Evolutionary conservation across 495 filamentous ascomycete genomes (phyloP).

Genomic region (Aspergillus leporis): DNA sequence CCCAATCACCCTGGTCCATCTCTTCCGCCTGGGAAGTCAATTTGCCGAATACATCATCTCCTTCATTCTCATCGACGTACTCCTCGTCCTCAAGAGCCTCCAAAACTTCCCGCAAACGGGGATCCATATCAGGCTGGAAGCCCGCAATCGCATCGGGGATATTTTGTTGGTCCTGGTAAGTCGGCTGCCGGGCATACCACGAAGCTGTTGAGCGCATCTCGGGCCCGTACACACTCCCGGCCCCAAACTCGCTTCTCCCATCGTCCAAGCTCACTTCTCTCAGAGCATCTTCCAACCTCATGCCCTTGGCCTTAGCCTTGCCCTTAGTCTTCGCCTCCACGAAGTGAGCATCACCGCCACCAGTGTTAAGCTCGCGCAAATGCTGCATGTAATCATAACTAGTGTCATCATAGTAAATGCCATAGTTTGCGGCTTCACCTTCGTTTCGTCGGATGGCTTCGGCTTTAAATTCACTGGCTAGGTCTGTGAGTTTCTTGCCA

Average conservation of each 20-base stretch:
- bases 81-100: slow-evolving; percentile 96
- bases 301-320: slow-evolving; percentile 66
- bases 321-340: slow-evolving; percentile 72
- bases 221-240: slow-evolving; percentile 33
- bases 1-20: slow-evolving; percentile 67
- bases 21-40: slow-evolving; percentile 74
- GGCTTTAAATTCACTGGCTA: slow-evolving; percentile 74
- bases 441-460: slow-evolving; percentile 78
- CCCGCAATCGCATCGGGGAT: slow-evolving; percentile 87
- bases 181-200: slow-evolving; percentile 67
- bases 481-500: slow-evolving; percentile 62
- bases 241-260: slow-evolving; percentile 50
- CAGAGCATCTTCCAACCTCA: slow-evolving; percentile 83
- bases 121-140: slow-evolving; percentile 98
- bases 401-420: slow-evolving; percentile 85
- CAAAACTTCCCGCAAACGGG: slow-evolving; percentile 83
- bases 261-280: slow-evolving; percentile 60
- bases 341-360: slow-evolving; percentile 64
- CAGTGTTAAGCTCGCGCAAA: slow-evolving; percentile 78
- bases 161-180: slow-evolving; percentile 93
- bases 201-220: slow-evolving; percentile 52
- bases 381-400: slow-evolving; percentile 99
- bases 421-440: slow-evolving; percentile 92
- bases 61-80: slow-evolving; percentile 83
- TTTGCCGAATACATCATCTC: slow-evolving; percentile 77